Evolutionary conservation across 768 basidiomycete genomes (phyloP), one percentile per base, ranked within the genome.

Genomic region (Agaricus sinodeliciosus): DNA sequence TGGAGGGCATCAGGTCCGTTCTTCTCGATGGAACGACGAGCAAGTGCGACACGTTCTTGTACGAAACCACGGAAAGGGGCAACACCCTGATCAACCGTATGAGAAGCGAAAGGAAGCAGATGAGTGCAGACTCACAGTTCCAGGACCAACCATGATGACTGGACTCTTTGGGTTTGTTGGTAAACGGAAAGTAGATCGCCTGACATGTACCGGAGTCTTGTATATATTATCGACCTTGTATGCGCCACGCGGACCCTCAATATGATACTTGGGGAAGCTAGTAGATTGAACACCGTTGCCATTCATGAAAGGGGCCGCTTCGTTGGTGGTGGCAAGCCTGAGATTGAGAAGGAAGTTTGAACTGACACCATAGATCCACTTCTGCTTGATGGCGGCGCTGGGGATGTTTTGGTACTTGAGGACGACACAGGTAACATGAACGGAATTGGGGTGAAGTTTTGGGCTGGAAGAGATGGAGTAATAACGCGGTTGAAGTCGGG

Each of bases 11-110:
- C 90, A 8, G 85, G 80, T 7, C 95, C 95, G 62, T 94, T 94
- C 80, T 97, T 97, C 62, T 94, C 94, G 51, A 94, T 78, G 0
- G 94, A 90, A 56, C 93, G 92, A 56, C 90, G 88, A 11, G 94
- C 96, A 28, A 98, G 84, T 9, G 94, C 94, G 40, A 99, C 87
- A 59, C 96, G 91, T 67, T 99, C 96, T 71, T 99, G 96, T 8
- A 98, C 81, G 69, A 99, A 99, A 2, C 95, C 96, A 56, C 96
- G 90, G 90, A 99, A 99, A 8, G 96, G 96, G 43, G 96, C 96
- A 51, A 99, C 94, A 74, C 96, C 96, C 93, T 95, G 22, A 55
- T 18, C 37, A 39, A 43, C 15, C 41, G 45, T 22, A 57, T 37
- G 40, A 18, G 44, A 37, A 43, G 59, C 59, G 57, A 42, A 43